Percentiles rank a stretch among this genome's conserved stretches.
phyloP scores from a whole-genome alignment of 805 yeast species.

The Limtongozyma cylindracea region DNA sequence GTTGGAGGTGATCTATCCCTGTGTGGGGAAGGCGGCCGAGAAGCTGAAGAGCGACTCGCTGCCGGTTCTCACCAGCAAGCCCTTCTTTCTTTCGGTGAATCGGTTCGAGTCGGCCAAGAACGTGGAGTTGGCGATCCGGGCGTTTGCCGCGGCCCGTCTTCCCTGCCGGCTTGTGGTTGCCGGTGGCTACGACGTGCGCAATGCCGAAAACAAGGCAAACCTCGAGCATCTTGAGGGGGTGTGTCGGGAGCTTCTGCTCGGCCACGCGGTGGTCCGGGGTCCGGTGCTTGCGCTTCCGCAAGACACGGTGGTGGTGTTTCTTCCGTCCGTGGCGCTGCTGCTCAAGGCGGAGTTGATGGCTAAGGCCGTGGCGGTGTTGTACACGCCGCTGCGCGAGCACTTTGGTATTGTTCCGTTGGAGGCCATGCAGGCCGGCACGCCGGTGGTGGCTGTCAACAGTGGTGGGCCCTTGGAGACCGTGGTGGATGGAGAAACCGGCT shows the following conservation, averaged over 20 bases:
- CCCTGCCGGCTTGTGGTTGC: slow-evolving; percentile 36
- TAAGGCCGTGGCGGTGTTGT: slow-evolving; percentile 34
- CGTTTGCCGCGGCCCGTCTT: slow-evolving; percentile 22
- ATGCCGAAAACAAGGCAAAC: slow-evolving; percentile 52
- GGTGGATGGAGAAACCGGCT: too few species aligned
- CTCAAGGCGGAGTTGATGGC: slow-evolving; percentile 38
- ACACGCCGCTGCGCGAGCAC: slow-evolving; percentile 85
- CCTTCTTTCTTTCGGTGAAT: slow-evolving; percentile 56
- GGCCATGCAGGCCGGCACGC: slow-evolving; percentile 65
- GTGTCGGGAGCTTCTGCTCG: slow-evolving; percentile 18
- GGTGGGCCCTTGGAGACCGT: slow-evolving; percentile 90
- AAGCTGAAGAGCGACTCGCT: slow-evolving; percentile 9
- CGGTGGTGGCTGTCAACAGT: slow-evolving; percentile 64
- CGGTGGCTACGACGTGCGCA: slow-evolving; percentile 76
- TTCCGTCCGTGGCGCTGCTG: slow-evolving; percentile 54
- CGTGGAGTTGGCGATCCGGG: slow-evolving; percentile 46
- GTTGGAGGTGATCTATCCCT: slow-evolving; percentile 51
- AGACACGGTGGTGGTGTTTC: slow-evolving; percentile 30
- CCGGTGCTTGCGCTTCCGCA: slow-evolving; percentile 10
- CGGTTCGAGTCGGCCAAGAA: slow-evolving; percentile 78
- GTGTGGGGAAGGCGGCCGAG: slow-evolving; percentile 29
- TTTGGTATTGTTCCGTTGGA: slow-evolving; percentile 96
- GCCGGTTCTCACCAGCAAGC: too few species aligned
- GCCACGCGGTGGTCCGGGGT: slow-evolving; percentile 17
- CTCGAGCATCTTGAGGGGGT: slow-evolving; percentile 29